Evolutionary conservation across 1,139 yeast genomes (phyloP), one percentile per base, ranked within the genome.

Genomic region (Diutina catenulata): DNA sequence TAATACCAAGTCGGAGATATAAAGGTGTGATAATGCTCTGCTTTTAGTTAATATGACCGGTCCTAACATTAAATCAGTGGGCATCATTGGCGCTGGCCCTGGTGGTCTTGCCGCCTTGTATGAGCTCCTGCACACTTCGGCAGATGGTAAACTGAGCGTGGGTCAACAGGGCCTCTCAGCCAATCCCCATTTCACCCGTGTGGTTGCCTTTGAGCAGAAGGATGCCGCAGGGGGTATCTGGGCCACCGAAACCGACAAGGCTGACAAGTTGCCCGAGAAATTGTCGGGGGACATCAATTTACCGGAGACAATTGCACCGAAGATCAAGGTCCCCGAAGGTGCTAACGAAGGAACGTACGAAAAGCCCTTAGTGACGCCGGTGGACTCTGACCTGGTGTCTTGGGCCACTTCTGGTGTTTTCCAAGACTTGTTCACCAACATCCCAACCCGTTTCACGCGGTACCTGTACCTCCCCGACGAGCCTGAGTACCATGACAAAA

Each of bases 401-500:
- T 68, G 74, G 76, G 56, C 50, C 31, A 47, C 51, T 29, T 57
- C 64, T 43, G 74, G 70, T 5, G 59, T 68, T 20, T 69, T 60
- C 44, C 60, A 62, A 24, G 56, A 60, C 37, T 51, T 70, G 19
- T 70, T 60, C 49, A 66, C 74, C 25, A 70, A 70, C 42, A 64
- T 70, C 28, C 71, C 76, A 2, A 44, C 60, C 19, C 45, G 64
- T 33, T 60, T 67, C 41, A 59, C 70, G 41, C 50, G 71, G 37
- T 70, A 63, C 43, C 63, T 73, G 6, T 60, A 63, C 28, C 48
- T 58, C 43, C 57, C 59, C 8, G 48, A 56, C 37, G 60, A 58
- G 31, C 48, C 46, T 4, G 48, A 57, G 42, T 61, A 50, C 40
- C 39, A 44, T 16, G 59, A 60, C 41, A 47, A 47, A 29, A 32